A percentile compares a stretch with the other conserved stretches of the same genome.
Conservation (phyloP, 2,329 filamentous ascomycete species). For the Diaporthe velutina region DNA sequence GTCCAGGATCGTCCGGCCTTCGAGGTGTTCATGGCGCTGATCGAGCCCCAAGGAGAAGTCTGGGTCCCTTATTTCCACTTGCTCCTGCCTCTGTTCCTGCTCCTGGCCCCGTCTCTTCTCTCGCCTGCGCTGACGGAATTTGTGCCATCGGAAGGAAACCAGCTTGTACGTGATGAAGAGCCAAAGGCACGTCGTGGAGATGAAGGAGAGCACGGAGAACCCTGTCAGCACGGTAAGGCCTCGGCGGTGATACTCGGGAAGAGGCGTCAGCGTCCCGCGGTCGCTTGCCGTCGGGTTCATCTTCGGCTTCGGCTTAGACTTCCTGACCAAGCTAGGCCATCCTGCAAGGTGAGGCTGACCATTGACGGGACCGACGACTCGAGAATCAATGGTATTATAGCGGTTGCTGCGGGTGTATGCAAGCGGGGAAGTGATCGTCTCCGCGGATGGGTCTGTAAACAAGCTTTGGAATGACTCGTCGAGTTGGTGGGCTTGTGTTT, state of each 20-base stretch:
- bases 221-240: conserved; percentile 37
- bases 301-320: not conserved
- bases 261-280: not conserved
- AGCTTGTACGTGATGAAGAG: conserved; percentile 37
- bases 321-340: not conserved
- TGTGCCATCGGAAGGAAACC: not conserved
- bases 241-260: conserved; percentile 29
- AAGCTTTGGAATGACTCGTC: conserved; percentile 20
- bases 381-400: not conserved
- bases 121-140: not conserved
- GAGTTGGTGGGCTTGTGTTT: not conserved
- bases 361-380: not conserved
- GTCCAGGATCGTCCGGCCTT: not conserved
- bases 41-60: conserved; percentile 8
- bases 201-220: conserved; percentile 36
- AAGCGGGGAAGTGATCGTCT: not conserved
- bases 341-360: not conserved
- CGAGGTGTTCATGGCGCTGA: conserved; percentile 1
- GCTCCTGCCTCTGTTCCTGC: not conserved
- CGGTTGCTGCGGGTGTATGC: conserved; percentile 5
- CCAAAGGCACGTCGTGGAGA: conserved; percentile 35
- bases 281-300: not conserved
- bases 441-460: not conserved
- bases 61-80: not conserved
- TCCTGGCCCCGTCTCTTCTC: not conserved